Evolutionary conservation across 768 basidiomycete species (phyloP).

Genomic region (Mycena venus): DNA sequence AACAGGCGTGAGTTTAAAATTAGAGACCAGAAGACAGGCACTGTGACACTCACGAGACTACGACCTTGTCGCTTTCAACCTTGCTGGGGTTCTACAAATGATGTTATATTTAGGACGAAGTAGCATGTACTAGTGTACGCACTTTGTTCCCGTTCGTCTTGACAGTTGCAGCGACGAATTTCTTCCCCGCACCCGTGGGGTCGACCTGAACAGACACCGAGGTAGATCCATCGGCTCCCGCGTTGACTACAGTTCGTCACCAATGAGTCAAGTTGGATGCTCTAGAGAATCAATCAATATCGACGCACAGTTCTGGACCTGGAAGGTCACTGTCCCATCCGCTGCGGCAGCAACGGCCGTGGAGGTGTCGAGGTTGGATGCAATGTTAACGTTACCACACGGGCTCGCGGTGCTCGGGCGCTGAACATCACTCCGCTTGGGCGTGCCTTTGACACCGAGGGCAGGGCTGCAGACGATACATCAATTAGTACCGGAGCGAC

Average conservation of each 20-base stretch:
- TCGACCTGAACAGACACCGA: constrained; percentile 4
- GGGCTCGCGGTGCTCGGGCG: constrained; percentile 29
- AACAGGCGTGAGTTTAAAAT: constrained; percentile 38
- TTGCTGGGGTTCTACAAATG: constrained; percentile 51
- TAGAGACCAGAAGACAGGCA: constrained; percentile 3
- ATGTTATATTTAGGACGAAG: neutral
- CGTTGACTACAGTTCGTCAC: constrained; percentile 39
- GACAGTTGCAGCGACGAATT: constrained; percentile 3
- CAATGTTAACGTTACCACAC: constrained; percentile 31
- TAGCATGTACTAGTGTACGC: constrained; percentile 10
- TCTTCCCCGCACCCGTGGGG: constrained; percentile 8
- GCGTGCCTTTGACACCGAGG: constrained; percentile 32
- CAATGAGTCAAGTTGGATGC: neutral
- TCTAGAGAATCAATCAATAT: neutral
- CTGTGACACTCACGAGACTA: constrained; percentile 34
- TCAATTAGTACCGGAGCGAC: no score
- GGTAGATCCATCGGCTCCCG: constrained; percentile 29
- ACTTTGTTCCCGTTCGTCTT: constrained; percentile 13
- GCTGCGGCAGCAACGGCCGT: constrained; percentile 33
- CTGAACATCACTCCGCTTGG: constrained; percentile 32
- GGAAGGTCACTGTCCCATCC: constrained; percentile 45
- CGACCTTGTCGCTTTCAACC: constrained; percentile 46
- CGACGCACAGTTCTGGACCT: constrained; percentile 42
- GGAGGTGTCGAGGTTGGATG: constrained; percentile 27
- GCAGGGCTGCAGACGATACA: no score